A percentile compares a stretch with the other conserved stretches of the same genome.
Conservation (phyloP, 2,329 filamentous ascomycete species). For the Trematosphaeria pertusa region DNA sequence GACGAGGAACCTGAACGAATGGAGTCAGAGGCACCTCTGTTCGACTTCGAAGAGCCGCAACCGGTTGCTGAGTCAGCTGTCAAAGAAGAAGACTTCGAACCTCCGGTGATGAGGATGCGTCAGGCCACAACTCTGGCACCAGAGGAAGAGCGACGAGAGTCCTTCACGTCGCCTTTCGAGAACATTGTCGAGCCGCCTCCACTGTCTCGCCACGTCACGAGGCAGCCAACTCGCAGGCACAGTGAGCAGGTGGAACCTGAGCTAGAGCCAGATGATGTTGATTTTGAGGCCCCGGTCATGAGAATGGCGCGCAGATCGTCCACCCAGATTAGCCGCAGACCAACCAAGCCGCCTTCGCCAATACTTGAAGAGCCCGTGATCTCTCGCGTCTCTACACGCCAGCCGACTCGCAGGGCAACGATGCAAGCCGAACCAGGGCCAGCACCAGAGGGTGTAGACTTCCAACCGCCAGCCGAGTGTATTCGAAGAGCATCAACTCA, state of each 20-base stretch:
- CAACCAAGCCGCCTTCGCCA: not conserved
- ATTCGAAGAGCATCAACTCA: not conserved
- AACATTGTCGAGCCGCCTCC: not conserved
- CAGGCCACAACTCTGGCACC: not conserved
- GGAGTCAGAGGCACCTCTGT: too few relatives aligned
- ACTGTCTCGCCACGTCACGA: not conserved
- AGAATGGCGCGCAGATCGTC: slow-evolving; percentile 1
- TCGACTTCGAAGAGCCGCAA: too few relatives aligned
- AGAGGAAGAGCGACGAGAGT: not conserved
- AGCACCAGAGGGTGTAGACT: not conserved
- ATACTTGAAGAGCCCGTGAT: not conserved
- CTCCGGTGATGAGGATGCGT: not conserved
- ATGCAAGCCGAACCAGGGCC: not conserved
- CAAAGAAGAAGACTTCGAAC: slow-evolving; percentile 2
- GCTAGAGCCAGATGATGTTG: not conserved
- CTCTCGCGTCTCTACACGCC: slow-evolving; percentile 1
- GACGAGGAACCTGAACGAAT: too few relatives aligned
- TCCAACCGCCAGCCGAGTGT: not conserved
- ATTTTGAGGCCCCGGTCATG: not conserved
- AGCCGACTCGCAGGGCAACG: slow-evolving; percentile 4
- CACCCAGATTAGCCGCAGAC: not conserved
- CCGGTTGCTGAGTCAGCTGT: too few relatives aligned
- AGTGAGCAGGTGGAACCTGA: not conserved
- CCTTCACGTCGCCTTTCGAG: not conserved
- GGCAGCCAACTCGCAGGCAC: not conserved